These are phyloP conservation scores for Acacia pycnantha DNA, from an alignment of 331 rosid genomes.

Conservation along the genomic window DNA sequence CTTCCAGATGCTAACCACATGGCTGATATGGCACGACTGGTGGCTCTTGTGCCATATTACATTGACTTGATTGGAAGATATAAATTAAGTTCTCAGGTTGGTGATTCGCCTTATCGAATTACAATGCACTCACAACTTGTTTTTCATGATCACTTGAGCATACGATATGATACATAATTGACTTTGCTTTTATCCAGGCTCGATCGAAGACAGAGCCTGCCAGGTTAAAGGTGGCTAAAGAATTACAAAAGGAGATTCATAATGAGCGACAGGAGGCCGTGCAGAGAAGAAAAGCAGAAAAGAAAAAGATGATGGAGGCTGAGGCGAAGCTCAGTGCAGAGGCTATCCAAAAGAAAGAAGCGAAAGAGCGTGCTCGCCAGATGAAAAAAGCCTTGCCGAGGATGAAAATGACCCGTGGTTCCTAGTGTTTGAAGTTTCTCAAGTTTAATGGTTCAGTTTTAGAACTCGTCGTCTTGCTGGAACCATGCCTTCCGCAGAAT, in stretches of 20 bases:
- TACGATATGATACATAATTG: not conserved
- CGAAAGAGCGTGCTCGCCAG: conserved; percentile 87
- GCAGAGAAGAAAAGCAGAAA: conserved; percentile 89
- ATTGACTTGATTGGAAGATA: conserved; percentile 84
- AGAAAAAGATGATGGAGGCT: conserved; percentile 80
- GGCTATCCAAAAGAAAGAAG: conserved; percentile 75
- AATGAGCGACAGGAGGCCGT: conserved; percentile 80
- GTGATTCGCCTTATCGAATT: conserved; percentile 21
- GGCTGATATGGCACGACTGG: conserved; percentile 81
- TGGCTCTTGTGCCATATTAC: conserved; percentile 82
- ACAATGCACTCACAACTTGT: not conserved
- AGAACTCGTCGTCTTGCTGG: conserved; percentile 11
- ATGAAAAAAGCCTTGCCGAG: conserved; percentile 84
- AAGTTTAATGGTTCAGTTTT: conserved; percentile 4
- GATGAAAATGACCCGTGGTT: conserved; percentile 82
- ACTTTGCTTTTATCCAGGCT: conserved; percentile 49
- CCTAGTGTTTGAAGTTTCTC: conserved; percentile 30
- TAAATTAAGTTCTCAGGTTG: conserved; percentile 87
- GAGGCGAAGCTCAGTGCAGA: conserved; percentile 90
- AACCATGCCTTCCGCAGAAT: conserved; percentile 31
- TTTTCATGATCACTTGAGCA: not conserved
- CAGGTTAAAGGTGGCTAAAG: conserved; percentile 74
- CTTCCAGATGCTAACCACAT: conserved; percentile 77
- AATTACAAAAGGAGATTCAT: conserved; percentile 80
- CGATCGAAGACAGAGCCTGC: conserved; percentile 79